A percentile compares a stretch with the other conserved stretches of the same genome.
These are phyloP conservation scores for Corinectria fuckeliana DNA, from an alignment of 2,329 filamentous ascomycete genomes.

Conservation along the genomic window DNA sequence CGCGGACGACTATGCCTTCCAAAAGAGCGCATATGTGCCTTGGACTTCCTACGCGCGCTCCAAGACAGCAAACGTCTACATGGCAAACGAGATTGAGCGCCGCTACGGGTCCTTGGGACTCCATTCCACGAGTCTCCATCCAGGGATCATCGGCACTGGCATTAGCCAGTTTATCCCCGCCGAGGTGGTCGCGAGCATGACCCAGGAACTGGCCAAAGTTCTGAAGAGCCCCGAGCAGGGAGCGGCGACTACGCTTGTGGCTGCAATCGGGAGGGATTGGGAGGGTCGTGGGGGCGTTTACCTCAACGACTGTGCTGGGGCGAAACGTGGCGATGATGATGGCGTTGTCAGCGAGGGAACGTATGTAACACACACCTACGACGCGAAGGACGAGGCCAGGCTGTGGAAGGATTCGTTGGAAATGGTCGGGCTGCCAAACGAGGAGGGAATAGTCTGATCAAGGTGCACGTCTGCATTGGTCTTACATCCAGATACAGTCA, in stretches of 20 bases:
- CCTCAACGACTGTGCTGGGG: conserved; percentile 11
- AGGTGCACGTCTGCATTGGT: too few species aligned
- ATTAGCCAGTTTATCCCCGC: background rate
- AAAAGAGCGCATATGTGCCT: conserved; percentile 17
- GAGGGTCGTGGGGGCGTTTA: conserved; percentile 21
- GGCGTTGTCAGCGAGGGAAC: background rate
- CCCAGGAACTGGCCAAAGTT: background rate
- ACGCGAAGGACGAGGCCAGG: conserved; percentile 7
- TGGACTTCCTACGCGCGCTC: conserved; percentile 30
- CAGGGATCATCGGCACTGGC: conserved; percentile 15
- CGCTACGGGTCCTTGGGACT: conserved; percentile 14
- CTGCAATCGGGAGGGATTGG: conserved; percentile 16
- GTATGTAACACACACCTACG: conserved; percentile 18
- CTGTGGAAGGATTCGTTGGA: conserved; percentile 19
- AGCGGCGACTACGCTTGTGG: conserved; percentile 13
- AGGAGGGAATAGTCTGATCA: too few species aligned
- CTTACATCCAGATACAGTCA: too few species aligned
- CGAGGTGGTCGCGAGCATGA: background rate
- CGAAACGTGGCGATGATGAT: conserved; percentile 1
- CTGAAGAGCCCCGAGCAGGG: conserved; percentile 16
- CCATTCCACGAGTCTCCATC: conserved; percentile 25
- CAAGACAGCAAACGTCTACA: conserved; percentile 29
- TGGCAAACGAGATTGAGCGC: conserved; percentile 26
- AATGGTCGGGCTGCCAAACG: background rate
- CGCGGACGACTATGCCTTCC: conserved; percentile 23